Conservation (phyloP, 139 green algal genomes). For the Tetraselmis chui region DNA sequence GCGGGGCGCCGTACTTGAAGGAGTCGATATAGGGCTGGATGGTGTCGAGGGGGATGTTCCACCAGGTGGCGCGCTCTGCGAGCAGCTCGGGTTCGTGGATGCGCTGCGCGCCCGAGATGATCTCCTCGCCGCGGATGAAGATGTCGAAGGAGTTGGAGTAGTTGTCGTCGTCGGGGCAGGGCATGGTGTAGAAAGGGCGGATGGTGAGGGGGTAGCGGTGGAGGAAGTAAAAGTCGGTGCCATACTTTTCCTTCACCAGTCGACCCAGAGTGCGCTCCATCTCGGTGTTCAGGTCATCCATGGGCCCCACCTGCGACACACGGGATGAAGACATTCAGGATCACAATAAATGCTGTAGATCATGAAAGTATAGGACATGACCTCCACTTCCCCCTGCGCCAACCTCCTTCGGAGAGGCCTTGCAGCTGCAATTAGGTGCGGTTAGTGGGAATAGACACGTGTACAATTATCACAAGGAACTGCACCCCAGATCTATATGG, state of each 20-base stretch:
- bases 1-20: conserved; percentile 87
- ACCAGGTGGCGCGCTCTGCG: conserved; percentile 51
- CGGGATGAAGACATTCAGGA: too few species aligned
- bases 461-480: too few species aligned
- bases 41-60: conserved; percentile 65
- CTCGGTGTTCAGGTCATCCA: conserved; percentile 91
- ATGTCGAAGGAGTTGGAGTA: conserved; percentile 98
- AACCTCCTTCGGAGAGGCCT: too few species aligned
- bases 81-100: conserved; percentile 91
- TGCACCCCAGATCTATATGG: too few species aligned
- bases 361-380: too few species aligned
- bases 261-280: conserved; percentile 78
- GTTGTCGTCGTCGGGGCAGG: conserved; percentile 65
- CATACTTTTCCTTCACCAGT: conserved; percentile 90
- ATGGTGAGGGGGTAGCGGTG: conserved; percentile 52
- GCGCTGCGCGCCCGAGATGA: conserved; percentile 93
- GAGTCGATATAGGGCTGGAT: conserved; percentile 92
- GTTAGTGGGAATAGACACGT: too few species aligned
- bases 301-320: conserved; percentile 58
- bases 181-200: conserved; percentile 99
- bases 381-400: too few species aligned
- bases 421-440: too few species aligned
- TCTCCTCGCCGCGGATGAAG: conserved; percentile 98
- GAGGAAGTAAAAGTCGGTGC: conserved; percentile 98
- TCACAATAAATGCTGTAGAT: too few species aligned